A percentile compares a stretch with the other conserved stretches of the same genome.
Conservation (phyloP, 2,329 filamentous ascomycete species). For the Alternaria gansuensis region DNA sequence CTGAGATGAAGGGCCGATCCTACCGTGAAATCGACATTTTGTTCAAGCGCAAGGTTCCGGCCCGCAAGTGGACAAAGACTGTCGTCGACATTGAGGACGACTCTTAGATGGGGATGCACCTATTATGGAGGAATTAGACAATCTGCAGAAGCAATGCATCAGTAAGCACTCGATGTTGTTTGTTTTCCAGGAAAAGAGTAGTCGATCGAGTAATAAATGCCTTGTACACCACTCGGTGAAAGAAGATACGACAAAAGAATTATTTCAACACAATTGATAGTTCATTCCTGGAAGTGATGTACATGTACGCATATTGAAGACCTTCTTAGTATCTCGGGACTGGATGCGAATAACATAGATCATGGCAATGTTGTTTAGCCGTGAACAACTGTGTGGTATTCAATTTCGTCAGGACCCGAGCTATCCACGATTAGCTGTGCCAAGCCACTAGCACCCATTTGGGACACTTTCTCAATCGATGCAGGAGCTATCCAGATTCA, state of each 20-base stretch:
- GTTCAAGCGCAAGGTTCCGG: conserved; percentile 58
- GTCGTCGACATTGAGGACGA: conserved; percentile 67
- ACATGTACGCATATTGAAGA: background rate
- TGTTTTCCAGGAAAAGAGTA: background rate
- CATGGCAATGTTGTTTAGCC: background rate
- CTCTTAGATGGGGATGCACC: conserved; percentile 59
- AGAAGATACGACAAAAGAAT: background rate
- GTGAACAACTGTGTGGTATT: background rate
- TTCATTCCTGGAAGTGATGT: background rate
- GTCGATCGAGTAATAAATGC: conserved; percentile 1
- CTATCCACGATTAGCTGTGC: background rate
- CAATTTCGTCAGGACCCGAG: too few relatives aligned
- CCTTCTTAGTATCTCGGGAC: too few relatives aligned
- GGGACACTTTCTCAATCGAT: background rate
- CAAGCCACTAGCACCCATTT: background rate
- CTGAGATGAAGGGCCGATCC: conserved; percentile 64
- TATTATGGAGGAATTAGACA: background rate
- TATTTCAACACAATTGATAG: background rate
- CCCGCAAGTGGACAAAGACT: conserved; percentile 66
- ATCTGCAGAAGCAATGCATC: background rate
- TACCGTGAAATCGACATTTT: conserved; percentile 62
- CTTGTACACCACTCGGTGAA: background rate
- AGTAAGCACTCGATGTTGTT: background rate
- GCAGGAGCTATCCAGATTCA: too few relatives aligned
- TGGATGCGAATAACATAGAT: background rate